Evolutionary conservation across 331 rosid genomes (phyloP), one percentile per base, ranked within the genome.

Genomic region (Pyrus hybrid): DNA sequence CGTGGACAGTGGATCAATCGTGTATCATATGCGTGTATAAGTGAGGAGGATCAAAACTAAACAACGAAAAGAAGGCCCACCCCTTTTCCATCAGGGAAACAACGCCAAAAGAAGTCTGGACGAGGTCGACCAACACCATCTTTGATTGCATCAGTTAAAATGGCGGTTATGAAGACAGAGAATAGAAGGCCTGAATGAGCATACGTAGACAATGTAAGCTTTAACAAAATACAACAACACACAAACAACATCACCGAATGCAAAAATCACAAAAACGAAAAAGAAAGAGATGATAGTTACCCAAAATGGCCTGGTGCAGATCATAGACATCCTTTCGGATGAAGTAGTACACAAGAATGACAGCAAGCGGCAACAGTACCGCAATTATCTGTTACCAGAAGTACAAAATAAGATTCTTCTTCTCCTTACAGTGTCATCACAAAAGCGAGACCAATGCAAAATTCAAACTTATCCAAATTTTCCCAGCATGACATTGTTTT

Each of bases 101-200:
- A 93, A 23, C 98, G 96, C 98, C 98, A 93, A 88, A 91, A 91
- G 88, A 93, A 93, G 81, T 93, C 90, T 22, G 97, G 98, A 13
- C 98, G 93, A 14, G 98, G 98, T 67, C 95, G 87, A 37, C 98
- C 98, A 63, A 93, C 91, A n/a, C 85, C 94, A 81, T 93, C 96
- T 84, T 93, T 91, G 20, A 93, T 90, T 74, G 97, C 90, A 63
- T 93, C 97, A 3, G 98, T 93, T 74, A 93, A 63, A 25, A 93
- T 92, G 65, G 90, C 92, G 47, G 98, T 91, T 78, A 93, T 80
- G 45, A 88, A 81, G 72, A 93, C 85, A 21, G 98, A 90, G 79
- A 86, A 93, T 9, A 93, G 85, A 79, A 93, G 96, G 14, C 98
- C 98, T 94, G 88, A 56, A 78, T 16, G 72, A 80, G 71, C 68